phyloP scores from a whole-genome alignment of 1,284 basidiomycete species.

The Trametes hirsuta region DNA sequence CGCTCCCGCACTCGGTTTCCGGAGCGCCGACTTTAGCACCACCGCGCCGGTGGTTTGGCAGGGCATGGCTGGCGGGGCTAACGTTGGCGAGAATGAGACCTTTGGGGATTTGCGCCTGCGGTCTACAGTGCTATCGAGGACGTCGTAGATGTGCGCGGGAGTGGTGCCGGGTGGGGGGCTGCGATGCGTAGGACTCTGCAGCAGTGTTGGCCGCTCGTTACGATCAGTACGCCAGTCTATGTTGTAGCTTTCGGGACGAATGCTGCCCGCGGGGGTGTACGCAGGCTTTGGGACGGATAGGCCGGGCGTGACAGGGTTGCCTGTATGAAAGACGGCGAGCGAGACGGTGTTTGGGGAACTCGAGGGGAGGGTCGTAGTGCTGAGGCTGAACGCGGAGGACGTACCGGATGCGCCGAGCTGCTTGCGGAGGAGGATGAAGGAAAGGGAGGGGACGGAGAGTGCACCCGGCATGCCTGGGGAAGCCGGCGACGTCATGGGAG shows the following conservation, averaged over 20 bases:
- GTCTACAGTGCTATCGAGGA: not conserved
- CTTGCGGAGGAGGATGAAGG: slow-evolving; percentile 15
- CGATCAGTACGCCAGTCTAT: slow-evolving; percentile 10
- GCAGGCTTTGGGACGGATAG: slow-evolving; percentile 22
- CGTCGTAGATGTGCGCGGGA: slow-evolving; percentile 5
- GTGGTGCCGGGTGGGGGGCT: slow-evolving; percentile 4
- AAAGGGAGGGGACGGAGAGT: not conserved
- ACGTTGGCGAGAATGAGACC: slow-evolving; percentile 10
- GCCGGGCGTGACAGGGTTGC: slow-evolving; percentile 2
- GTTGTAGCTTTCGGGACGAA: slow-evolving; percentile 21
- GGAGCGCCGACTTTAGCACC: slow-evolving; percentile 2
- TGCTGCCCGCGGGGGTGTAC: slow-evolving; percentile 3
- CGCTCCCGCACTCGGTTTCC: slow-evolving; percentile 8
- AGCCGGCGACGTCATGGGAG: slow-evolving; percentile 25
- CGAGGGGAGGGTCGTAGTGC: slow-evolving; percentile 5
- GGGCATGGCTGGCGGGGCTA: not conserved
- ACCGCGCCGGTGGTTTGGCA: not conserved
- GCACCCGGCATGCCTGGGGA: slow-evolving; percentile 4
- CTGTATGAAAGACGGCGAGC: slow-evolving; percentile 21
- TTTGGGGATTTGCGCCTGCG: slow-evolving; percentile 18
- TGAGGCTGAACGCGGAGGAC: slow-evolving; percentile 14
- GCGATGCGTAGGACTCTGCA: slow-evolving; percentile 19
- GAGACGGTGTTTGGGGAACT: slow-evolving; percentile 14
- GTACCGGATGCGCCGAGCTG: slow-evolving; percentile 10
- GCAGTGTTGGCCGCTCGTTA: not conserved